Evolutionary conservation across 306 rosid genomes (phyloP), one percentile per base, ranked within the genome.

Genomic region (Prinsepia uniflora): DNA sequence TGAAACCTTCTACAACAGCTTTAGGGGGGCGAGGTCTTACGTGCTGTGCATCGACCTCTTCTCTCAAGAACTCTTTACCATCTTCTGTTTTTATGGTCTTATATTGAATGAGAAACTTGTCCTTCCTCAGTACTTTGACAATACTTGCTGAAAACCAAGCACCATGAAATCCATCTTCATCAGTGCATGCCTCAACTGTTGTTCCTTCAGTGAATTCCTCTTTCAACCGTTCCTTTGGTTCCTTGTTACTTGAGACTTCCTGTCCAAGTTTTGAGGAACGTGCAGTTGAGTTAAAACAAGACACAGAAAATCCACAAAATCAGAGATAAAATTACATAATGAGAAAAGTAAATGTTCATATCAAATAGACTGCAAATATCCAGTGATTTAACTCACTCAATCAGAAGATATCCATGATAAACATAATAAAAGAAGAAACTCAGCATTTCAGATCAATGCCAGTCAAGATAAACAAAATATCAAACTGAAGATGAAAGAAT

Each of bases 101-200:
- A 49, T 87, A 86, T 79, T 72, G 81, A 69, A 84, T 41, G 5
- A 73, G 63, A 54, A 82, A 88, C 75, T 61, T 79, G 58, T 44
- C 81, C 8, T 78, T 59, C 36, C 75, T 81, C 34, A 6, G 19
- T 22, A 13, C 65, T 66, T 78, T 47, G 70, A 88, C 74, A 72
- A 90, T 14, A 12, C 24, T 84, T 22, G 81, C 92, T 14, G 80
- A 74, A 84, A 86, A 90, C 96, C 96, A 90, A 48, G 94, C 84
- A 62, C 94, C 96, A 72, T 69, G 72, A 58, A 87, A 86, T 54
- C 96, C 96, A 3, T 86, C 94, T 75, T 90, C 96, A 2, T 87
- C 88, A 72, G 68, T 88, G 64, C 87, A 72, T 54, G 81, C 84
- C 88, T 90, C 96, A 34, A 90, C 90, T 10, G 44, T n/a, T 15